Conservation (phyloP, 805 yeast genomes). For the Suhomyces faveliae region DNA sequence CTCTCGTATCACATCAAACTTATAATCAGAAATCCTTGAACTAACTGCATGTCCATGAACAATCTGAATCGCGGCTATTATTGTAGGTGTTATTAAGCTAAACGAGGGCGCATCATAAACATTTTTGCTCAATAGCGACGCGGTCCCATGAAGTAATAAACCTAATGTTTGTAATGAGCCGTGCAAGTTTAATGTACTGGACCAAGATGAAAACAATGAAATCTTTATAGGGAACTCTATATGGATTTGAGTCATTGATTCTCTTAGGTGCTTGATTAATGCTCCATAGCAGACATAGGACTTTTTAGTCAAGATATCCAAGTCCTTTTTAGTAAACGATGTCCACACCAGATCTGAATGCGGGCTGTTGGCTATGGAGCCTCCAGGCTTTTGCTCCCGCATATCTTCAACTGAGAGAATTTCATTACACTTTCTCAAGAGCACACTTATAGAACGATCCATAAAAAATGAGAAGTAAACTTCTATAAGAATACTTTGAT, state of each 20-base stretch:
- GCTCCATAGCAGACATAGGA: slow-evolving; percentile 35
- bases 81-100: slow-evolving; percentile 20
- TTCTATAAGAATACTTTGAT: slow-evolving; percentile 26
- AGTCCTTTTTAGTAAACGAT: slow-evolving; percentile 29
- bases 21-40: slow-evolving; percentile 34
- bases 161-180: slow-evolving; percentile 32
- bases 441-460: slow-evolving; percentile 35
- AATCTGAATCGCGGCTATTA: slow-evolving; percentile 17
- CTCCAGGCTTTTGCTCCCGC: not conserved
- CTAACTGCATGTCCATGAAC: slow-evolving; percentile 23
- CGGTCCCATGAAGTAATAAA: slow-evolving; percentile 35
- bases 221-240: slow-evolving; percentile 38
- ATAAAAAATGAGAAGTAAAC: slow-evolving; percentile 37
- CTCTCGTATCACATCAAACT: slow-evolving; percentile 27
- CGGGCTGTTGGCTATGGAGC: not conserved
- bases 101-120: slow-evolving; percentile 20
- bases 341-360: slow-evolving; percentile 10
- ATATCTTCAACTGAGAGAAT: slow-evolving; percentile 8
- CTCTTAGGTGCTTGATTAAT: slow-evolving; percentile 34
- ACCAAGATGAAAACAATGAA: slow-evolving; percentile 36
- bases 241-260: slow-evolving; percentile 28
- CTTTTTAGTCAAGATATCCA: slow-evolving; percentile 29
- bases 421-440: slow-evolving; percentile 16
- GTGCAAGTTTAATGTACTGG: slow-evolving; percentile 32
- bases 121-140: slow-evolving; percentile 27